Percentiles rank a stretch among this genome's conserved stretches.
Conservation (phyloP, 2,329 filamentous ascomycete genomes). For the Phaeosphaeria sp. region DNA sequence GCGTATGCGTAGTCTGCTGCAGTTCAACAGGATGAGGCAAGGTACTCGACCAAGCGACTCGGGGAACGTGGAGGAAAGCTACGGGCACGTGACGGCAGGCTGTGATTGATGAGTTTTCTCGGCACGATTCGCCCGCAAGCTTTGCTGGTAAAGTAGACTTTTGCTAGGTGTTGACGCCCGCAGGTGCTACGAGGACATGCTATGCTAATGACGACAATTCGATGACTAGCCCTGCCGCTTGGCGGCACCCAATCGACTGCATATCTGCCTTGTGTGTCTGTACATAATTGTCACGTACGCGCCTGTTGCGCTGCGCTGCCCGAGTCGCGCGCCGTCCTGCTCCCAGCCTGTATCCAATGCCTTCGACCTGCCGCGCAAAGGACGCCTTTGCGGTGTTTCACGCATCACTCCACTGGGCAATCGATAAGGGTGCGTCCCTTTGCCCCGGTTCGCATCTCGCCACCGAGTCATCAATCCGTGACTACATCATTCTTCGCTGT, state of each 20-base stretch:
- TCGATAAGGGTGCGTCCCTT: constrained; percentile 6
- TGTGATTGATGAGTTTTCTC: not conserved
- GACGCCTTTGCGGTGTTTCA: constrained; percentile 1
- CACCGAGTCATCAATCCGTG: not conserved
- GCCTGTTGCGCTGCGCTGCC: constrained; percentile 4
- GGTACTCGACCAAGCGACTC: not conserved
- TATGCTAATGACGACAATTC: constrained; percentile 23
- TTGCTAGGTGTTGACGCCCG: not conserved
- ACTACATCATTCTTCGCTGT: not conserved
- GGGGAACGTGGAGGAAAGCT: not conserved
- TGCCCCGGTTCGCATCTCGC: not conserved
- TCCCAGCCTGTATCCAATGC: not conserved
- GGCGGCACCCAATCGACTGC: constrained; percentile 25
- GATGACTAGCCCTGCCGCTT: constrained; percentile 18
- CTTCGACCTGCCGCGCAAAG: not conserved
- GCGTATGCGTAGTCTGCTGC: constrained; percentile 8
- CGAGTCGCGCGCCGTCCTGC: constrained; percentile 1
- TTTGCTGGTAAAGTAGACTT: not conserved
- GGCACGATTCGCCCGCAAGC: not conserved
- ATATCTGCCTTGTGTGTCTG: constrained; percentile 13
- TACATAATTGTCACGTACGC: constrained; percentile 6
- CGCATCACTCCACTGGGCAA: not conserved
- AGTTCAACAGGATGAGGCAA: not conserved
- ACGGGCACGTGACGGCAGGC: not conserved
- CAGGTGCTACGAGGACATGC: not conserved